phyloP scores from a whole-genome alignment of 2,329 filamentous ascomycete genomes.

The Claviceps spartinae region DNA sequence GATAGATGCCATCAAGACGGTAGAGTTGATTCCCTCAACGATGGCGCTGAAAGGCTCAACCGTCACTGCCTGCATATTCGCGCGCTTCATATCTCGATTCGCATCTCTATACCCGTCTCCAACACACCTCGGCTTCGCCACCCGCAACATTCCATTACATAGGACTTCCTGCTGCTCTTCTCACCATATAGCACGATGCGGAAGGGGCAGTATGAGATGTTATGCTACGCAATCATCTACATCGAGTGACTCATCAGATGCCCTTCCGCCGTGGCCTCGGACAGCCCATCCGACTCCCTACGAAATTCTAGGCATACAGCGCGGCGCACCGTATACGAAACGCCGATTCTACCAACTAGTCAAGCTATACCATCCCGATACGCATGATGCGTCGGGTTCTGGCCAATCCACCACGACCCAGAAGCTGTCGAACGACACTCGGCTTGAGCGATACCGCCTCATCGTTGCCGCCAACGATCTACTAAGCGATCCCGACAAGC shows the following conservation, averaged over 20 bases:
- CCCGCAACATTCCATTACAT: background rate
- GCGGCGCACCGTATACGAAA: slow-evolving; percentile 63
- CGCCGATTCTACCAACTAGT: slow-evolving; percentile 77
- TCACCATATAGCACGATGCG: background rate
- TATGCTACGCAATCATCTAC: slow-evolving; percentile 1
- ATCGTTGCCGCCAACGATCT: slow-evolving; percentile 80
- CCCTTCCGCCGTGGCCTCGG: slow-evolving; percentile 30
- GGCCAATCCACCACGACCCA: background rate
- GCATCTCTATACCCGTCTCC: background rate
- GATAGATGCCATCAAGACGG: no score
- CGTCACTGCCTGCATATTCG: background rate
- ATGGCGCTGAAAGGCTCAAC: background rate
- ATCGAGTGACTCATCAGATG: background rate
- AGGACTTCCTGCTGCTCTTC: background rate
- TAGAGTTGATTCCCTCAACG: background rate
- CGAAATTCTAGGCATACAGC: slow-evolving; percentile 58
- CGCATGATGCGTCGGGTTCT: slow-evolving; percentile 20
- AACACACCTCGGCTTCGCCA: background rate
- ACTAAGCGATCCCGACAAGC: slow-evolving; percentile 66
- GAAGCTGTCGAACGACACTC: slow-evolving; percentile 37
- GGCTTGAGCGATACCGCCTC: slow-evolving; percentile 80
- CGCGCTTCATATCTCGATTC: background rate
- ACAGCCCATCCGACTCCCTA: slow-evolving; percentile 61
- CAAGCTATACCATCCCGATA: slow-evolving; percentile 91
- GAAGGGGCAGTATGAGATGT: background rate